phyloP scores from a whole-genome alignment of 306 rosid species.

The Vigna radiata region DNA sequence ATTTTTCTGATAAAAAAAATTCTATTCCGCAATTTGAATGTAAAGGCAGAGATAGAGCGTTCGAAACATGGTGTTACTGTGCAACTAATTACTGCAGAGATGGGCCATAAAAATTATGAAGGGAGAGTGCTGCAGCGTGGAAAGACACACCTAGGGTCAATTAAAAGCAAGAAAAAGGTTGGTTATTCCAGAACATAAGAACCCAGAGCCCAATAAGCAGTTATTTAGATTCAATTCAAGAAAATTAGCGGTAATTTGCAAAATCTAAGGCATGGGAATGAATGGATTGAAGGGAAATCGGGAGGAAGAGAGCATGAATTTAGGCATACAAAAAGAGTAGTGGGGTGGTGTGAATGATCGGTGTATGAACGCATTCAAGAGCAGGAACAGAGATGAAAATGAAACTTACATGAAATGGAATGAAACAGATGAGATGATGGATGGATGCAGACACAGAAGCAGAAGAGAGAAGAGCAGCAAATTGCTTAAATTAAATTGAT shows the following conservation, averaged over 20 bases:
- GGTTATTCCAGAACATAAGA: constrained; percentile 2
- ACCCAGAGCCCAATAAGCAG: neutral
- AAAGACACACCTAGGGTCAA: constrained; percentile 1
- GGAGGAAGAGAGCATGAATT: neutral
- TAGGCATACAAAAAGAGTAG: neutral
- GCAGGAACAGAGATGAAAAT: neutral
- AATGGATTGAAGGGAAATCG: neutral
- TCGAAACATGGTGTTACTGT: neutral
- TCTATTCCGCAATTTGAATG: constrained; percentile 13
- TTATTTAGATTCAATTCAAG: neutral
- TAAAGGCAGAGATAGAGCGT: constrained; percentile 15
- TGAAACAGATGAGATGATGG: constrained; percentile 15
- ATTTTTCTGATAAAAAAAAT: no score
- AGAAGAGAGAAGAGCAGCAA: neutral
- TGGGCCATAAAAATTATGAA: neutral
- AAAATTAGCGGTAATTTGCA: constrained; percentile 19
- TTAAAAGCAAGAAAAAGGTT: neutral
- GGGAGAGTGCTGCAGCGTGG: neutral
- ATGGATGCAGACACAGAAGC: neutral
- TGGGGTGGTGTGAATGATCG: neutral
- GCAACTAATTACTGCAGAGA: neutral
- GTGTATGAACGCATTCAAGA: no score
- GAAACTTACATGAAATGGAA: constrained; percentile 41
- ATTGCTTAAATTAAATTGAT: neutral
- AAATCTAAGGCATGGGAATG: neutral